Percentiles rank a stretch among this genome's conserved stretches.
These are phyloP conservation scores for Boechera divaricarpa DNA, from an alignment of 345 rosid species.

Conservation along the genomic window DNA sequence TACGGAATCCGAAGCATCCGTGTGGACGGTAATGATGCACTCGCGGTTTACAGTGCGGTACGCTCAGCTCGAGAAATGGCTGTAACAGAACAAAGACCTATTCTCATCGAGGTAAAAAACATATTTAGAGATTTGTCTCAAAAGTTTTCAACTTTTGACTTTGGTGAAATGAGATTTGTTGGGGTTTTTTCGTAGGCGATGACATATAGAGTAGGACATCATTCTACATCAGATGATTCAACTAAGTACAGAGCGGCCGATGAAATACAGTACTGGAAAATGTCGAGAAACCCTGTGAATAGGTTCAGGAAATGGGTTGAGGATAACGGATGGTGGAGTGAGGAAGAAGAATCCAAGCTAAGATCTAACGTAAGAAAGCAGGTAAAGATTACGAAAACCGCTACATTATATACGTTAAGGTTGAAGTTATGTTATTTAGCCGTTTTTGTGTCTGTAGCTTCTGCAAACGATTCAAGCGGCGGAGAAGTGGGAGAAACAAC, in stretches of 20 bases:
- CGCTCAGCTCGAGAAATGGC: constrained; percentile 70
- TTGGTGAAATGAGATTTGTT: constrained; percentile 9
- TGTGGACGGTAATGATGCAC: constrained; percentile 83
- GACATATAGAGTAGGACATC: constrained; percentile 81
- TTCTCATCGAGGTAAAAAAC: constrained; percentile 65
- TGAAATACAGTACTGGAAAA: constrained; percentile 79
- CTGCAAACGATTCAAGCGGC: constrained; percentile 71
- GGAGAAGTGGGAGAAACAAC: constrained; percentile 65
- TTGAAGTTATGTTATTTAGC: neutral
- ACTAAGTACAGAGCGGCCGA: constrained; percentile 66
- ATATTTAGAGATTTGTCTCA: neutral
- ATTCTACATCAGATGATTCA: constrained; percentile 90
- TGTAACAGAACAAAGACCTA: constrained; percentile 61
- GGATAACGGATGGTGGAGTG: constrained; percentile 80
- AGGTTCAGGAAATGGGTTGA: constrained; percentile 71
- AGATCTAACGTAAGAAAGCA: constrained; percentile 58
- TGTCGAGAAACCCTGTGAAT: constrained; percentile 65
- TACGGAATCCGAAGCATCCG: constrained; percentile 85
- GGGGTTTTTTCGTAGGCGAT: constrained; percentile 49
- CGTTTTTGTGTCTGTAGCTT: constrained; percentile 47
- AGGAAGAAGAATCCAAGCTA: constrained; percentile 58
- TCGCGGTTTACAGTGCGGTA: constrained; percentile 72
- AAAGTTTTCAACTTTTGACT: neutral
- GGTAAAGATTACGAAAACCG: constrained; percentile 39
- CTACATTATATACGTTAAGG: neutral